phyloP scores from a whole-genome alignment of 2,329 filamentous ascomycete genomes.

The Furcasterigmium sp. region DNA sequence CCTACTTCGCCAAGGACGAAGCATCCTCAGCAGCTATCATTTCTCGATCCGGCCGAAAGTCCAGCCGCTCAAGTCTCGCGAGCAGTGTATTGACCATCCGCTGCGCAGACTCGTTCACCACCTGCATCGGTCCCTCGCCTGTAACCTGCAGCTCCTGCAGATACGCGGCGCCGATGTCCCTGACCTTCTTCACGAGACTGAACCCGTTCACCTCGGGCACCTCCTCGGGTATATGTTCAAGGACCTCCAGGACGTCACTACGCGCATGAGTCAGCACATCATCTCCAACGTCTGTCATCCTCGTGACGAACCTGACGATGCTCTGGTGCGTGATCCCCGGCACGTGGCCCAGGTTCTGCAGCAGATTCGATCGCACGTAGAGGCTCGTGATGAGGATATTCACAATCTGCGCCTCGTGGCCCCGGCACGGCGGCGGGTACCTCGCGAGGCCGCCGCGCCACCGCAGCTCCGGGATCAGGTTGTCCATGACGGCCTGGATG shows the following conservation, averaged over 20 bases:
- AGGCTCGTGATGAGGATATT: slow-evolving; percentile 31
- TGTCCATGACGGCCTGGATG: slow-evolving; percentile 23
- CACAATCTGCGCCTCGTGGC: slow-evolving; percentile 29
- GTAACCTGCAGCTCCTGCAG: slow-evolving; percentile 15
- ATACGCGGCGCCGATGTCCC: slow-evolving; percentile 29
- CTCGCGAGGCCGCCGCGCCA: slow-evolving; percentile 29
- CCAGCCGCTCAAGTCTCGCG: background rate
- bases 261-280: background rate
- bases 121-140: background rate
- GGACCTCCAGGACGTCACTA: slow-evolving; percentile 26
- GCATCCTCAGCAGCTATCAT: too few relatives aligned
- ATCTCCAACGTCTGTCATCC: background rate
- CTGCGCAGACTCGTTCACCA: background rate
- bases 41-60: background rate
- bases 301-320: slow-evolving; percentile 16
- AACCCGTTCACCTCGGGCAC: slow-evolving; percentile 26
- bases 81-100: background rate
- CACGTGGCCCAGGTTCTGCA: slow-evolving; percentile 22
- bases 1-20: too few relatives aligned
- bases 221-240: slow-evolving; percentile 24
- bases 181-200: slow-evolving; percentile 25
- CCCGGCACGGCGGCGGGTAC: slow-evolving; percentile 17
- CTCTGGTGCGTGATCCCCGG: slow-evolving; percentile 18
- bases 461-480: slow-evolving; percentile 24
- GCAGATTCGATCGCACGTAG: slow-evolving; percentile 27